Percentiles rank a stretch among this genome's conserved stretches.
Conservation (phyloP, 1,284 basidiomycete species). For the Pseudozyma sp. region DNA sequence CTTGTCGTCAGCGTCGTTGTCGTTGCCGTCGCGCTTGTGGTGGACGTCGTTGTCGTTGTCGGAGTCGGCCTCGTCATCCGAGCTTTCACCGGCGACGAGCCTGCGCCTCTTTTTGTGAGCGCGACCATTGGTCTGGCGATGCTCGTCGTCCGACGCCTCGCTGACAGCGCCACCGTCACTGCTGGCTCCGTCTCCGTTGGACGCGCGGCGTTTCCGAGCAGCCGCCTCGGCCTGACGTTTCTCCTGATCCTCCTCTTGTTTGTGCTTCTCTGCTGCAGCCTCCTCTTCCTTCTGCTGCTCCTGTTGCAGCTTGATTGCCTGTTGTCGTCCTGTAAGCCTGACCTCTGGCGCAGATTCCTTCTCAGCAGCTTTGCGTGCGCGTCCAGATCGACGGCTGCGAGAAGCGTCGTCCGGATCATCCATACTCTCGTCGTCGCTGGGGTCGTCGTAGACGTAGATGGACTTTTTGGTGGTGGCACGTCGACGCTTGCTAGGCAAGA, state of each 20-base stretch:
- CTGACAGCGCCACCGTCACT: conserved; percentile 6
- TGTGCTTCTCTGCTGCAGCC: conserved; percentile 18
- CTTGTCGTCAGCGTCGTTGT: conserved; percentile 6
- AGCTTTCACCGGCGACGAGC: conserved; percentile 15
- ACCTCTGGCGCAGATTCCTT: conserved; percentile 29
- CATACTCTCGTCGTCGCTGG: conserved; percentile 42
- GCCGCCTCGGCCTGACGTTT: not conserved
- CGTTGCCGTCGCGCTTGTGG: conserved; percentile 1
- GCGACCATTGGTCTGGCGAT: conserved; percentile 9
- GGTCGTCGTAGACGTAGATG: conserved; percentile 45
- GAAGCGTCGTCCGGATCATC: conserved; percentile 33
- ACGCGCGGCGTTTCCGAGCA: conserved; percentile 16
- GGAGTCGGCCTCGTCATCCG: conserved; percentile 14
- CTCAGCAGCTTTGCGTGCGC: conserved; percentile 9
- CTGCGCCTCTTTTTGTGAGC: conserved; percentile 22
- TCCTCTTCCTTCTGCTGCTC: conserved; percentile 45
- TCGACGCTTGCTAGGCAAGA: conserved; percentile 12
- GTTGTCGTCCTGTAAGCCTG: conserved; percentile 40
- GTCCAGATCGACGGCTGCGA: conserved; percentile 14
- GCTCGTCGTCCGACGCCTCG: conserved; percentile 26
- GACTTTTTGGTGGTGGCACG: conserved; percentile 23
- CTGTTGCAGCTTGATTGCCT: conserved; percentile 44
- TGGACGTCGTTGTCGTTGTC: conserved; percentile 3
- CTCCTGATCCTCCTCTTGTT: conserved; percentile 17
- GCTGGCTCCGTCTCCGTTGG: not conserved